A percentile compares a stretch with the other conserved stretches of the same genome.
Conservation (phyloP, 116 monocot species). For the Iris pallida region DNA sequence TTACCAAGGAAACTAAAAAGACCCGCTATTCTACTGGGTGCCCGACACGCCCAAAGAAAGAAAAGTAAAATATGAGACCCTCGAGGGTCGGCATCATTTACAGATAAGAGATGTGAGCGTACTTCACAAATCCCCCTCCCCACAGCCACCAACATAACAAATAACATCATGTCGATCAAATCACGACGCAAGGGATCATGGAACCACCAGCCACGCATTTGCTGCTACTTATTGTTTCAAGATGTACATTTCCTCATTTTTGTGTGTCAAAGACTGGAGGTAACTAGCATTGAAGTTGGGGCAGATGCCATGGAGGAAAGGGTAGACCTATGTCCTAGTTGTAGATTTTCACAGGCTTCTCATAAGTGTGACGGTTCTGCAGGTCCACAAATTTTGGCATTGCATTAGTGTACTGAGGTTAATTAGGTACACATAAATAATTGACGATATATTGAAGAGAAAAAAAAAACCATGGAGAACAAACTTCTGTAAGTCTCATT, state of each 20-base stretch:
- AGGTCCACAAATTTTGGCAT: neutral
- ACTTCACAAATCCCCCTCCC: neutral
- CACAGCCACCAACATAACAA: neutral
- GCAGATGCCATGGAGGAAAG: conserved; percentile 8
- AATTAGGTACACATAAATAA: too few species aligned
- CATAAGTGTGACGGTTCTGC: conserved; percentile 53
- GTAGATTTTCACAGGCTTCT: conserved; percentile 63
- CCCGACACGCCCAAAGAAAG: neutral
- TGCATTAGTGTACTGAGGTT: too few species aligned
- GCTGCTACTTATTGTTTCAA: neutral
- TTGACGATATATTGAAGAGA: neutral
- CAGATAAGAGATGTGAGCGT: neutral
- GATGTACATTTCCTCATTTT: neutral
- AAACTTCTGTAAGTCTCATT: neutral
- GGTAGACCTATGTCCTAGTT: conserved; percentile 23
- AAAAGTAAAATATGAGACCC: neutral
- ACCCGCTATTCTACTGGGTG: neutral
- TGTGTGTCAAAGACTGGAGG: neutral
- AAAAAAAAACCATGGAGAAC: neutral
- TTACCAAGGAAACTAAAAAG: neutral
- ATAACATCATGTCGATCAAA: neutral
- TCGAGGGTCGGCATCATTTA: neutral
- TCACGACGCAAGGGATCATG: neutral
- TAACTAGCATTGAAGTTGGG: neutral
- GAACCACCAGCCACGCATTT: neutral